Conservation (phyloP, 345 rosid species). For the Populus pruinosa region DNA sequence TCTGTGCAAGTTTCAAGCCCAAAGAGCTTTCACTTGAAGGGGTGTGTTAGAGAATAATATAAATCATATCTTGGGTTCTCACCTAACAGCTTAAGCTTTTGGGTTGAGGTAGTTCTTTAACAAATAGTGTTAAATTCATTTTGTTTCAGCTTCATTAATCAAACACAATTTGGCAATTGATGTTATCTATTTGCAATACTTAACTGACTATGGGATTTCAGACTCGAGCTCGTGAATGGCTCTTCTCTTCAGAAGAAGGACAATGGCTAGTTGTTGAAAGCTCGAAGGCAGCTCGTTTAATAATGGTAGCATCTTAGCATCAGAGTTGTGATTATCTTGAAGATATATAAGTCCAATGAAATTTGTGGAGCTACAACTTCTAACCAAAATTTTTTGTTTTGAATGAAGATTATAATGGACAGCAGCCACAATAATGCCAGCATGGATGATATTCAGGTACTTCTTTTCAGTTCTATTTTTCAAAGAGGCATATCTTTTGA, state of each 20-base stretch:
- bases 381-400: conserved; percentile 18
- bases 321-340: conserved; percentile 2
- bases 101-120: no score
- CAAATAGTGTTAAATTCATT: background rate
- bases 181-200: conserved; percentile 18
- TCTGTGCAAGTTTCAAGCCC: no score
- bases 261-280: conserved; percentile 88
- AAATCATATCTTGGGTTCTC: no score
- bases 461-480: background rate
- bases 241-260: conserved; percentile 95
- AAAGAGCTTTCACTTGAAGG: no score
- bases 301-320: conserved; percentile 53
- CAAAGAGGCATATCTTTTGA: conserved; percentile 8
- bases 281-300: conserved; percentile 82
- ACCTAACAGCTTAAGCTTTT: no score
- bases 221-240: conserved; percentile 92
- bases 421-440: conserved; percentile 44
- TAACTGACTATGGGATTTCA: conserved; percentile 51
- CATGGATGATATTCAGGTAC: conserved; percentile 90
- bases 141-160: background rate
- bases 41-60: no score
- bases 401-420: conserved; percentile 67
- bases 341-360: background rate
- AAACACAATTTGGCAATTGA: background rate
- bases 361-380: conserved; percentile 3